A percentile compares a stretch with the other conserved stretches of the same genome.
Conservation (phyloP, 768 basidiomycete genomes). For the Tylopilus rubrobrunneus region DNA sequence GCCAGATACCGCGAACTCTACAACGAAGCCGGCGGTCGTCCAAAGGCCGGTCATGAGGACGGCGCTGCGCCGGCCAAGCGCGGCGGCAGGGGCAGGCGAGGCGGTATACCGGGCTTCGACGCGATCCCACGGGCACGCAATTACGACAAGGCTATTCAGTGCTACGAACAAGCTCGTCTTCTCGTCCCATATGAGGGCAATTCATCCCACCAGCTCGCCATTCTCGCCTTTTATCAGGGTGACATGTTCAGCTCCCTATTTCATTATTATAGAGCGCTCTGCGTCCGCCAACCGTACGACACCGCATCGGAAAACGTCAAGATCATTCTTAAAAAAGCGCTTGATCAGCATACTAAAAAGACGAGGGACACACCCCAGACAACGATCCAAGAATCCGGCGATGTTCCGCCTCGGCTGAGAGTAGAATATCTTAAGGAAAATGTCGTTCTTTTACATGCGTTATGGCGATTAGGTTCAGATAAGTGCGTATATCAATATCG, state of each 20-base stretch:
- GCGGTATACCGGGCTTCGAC: conserved; percentile 43
- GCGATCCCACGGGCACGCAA: conserved; percentile 55
- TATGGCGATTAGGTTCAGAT: conserved; percentile 55
- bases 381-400: conserved; percentile 27
- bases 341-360: conserved; percentile 55
- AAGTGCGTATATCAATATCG: conserved; percentile 43
- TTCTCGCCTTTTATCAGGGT: conserved; percentile 78
- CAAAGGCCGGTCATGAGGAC: conserved; percentile 67
- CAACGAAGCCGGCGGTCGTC: conserved; percentile 63
- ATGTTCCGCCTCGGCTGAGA: conserved; percentile 45
- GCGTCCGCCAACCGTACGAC: conserved; percentile 81
- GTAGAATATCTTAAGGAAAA: conserved; percentile 70
- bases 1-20: conserved; percentile 92
- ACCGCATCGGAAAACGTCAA: conserved; percentile 84
- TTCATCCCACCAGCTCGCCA: conserved; percentile 93
- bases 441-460: conserved; percentile 70
- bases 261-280: conserved; percentile 90
- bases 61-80: conserved; percentile 34
- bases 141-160: conserved; percentile 70
- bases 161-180: conserved; percentile 81
- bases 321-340: conserved; percentile 60
- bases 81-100: conserved; percentile 46
- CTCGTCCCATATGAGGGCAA: conserved; percentile 89
- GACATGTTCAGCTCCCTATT: conserved; percentile 79
- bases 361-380: conserved; percentile 37